Conservation (phyloP, 495 filamentous ascomycete species). For the Tuber umbilicatum region DNA sequence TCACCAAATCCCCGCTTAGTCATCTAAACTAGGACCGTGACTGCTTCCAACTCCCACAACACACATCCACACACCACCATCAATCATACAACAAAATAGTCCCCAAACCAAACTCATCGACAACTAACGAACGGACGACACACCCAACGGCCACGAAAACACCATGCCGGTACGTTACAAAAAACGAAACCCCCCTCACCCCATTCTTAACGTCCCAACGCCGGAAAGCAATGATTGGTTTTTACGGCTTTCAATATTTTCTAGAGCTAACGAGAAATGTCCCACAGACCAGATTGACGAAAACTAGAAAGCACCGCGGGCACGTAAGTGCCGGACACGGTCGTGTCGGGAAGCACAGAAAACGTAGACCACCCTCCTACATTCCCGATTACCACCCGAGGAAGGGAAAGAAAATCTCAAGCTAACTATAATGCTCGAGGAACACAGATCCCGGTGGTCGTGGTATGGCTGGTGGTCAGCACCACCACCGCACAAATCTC, state of each 20-base stretch:
- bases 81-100: neutral
- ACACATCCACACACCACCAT: neutral
- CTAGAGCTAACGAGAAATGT: neutral
- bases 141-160: neutral
- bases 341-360: conserved; percentile 87
- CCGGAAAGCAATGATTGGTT: neutral
- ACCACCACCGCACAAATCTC: conserved; percentile 91
- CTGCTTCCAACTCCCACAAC: neutral
- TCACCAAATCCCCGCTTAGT: neutral
- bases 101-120: neutral
- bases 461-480: conserved; percentile 83
- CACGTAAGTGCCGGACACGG: conserved; percentile 91
- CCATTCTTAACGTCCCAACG: neutral
- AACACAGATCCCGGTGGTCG: conserved; percentile 42
- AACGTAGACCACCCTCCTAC: conserved; percentile 50
- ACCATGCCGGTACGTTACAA: neutral
- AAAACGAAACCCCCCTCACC: neutral
- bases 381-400: conserved; percentile 1
- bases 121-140: neutral
- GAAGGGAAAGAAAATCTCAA: conserved; percentile 6
- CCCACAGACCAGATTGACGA: conserved; percentile 40
- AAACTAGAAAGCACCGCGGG: conserved; percentile 57
- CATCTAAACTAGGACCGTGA: neutral
- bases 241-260: neutral
- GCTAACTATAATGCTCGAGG: conserved; percentile 7